Percentiles rank a stretch among this genome's conserved stretches.
These are phyloP conservation scores for Aureobasidium melanogenum DNA, from an alignment of 2,329 filamentous ascomycete species.

Conservation along the genomic window DNA sequence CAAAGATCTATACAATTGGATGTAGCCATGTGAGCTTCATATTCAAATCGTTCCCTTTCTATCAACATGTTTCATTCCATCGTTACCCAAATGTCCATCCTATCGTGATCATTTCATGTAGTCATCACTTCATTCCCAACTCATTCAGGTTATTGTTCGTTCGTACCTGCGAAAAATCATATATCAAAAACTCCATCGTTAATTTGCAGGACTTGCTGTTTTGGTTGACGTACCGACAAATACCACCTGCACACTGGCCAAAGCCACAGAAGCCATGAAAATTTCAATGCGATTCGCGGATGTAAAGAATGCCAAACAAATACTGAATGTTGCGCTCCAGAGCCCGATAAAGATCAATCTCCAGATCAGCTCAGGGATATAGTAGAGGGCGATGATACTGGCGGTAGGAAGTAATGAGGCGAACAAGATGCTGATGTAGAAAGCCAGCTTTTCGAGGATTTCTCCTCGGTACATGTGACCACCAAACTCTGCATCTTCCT, in stretches of 20 bases:
- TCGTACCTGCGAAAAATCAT: not conserved
- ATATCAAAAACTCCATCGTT: not conserved
- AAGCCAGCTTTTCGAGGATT: not conserved
- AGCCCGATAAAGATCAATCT: constrained; percentile 18
- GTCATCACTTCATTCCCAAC: not conserved
- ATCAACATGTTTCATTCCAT: not conserved
- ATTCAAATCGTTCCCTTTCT: not conserved
- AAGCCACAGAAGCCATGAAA: constrained; percentile 18
- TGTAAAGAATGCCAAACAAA: constrained; percentile 17
- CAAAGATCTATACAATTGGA: not conserved
- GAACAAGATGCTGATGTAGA: constrained; percentile 14
- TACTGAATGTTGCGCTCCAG: constrained; percentile 18
- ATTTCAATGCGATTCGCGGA: constrained; percentile 20
- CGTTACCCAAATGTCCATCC: not conserved
- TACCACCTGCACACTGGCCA: constrained; percentile 21
- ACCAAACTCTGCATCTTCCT: constrained; percentile 8
- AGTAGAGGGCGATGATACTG: constrained; percentile 21
- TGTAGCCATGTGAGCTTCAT: not conserved
- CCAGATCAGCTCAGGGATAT: constrained; percentile 15
- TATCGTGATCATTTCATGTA: not conserved
- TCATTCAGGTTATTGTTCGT: not conserved
- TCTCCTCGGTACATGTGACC: constrained; percentile 2
- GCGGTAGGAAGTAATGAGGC: constrained; percentile 18
- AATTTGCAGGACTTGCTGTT: not conserved
- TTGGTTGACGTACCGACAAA: constrained; percentile 18